Evolutionary conservation across 768 basidiomycete genomes (phyloP).

Genomic region (Amanita rubescens): DNA sequence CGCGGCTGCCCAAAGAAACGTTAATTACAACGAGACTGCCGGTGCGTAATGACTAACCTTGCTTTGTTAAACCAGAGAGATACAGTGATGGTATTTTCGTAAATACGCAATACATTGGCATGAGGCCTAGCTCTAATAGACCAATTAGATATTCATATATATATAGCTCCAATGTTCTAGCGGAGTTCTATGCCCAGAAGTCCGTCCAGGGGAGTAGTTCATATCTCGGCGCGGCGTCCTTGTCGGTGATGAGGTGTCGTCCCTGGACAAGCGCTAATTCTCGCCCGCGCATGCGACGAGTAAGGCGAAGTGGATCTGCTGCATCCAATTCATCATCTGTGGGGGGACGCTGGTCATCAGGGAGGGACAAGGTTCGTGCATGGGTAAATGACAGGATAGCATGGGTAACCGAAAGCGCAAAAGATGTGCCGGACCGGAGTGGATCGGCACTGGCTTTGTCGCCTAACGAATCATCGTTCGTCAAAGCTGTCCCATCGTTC

Average conservation of each 20-base stretch:
- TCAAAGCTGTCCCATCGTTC: neutral
- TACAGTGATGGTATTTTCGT: neutral
- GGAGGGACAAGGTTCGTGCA: conserved; percentile 42
- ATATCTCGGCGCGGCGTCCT: conserved; percentile 8
- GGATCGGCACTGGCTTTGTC: conserved; percentile 17
- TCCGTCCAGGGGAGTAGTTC: neutral
- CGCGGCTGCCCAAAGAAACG: no score
- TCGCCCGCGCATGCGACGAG: conserved; percentile 71
- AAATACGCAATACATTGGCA: no score
- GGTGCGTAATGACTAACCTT: neutral
- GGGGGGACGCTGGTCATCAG: conserved; percentile 47
- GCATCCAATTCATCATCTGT: conserved; percentile 78
- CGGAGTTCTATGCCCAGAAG: conserved; percentile 1
- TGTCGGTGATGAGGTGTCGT: conserved; percentile 55
- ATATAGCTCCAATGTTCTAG: no score
- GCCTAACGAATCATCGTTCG: neutral
- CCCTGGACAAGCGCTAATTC: conserved; percentile 83
- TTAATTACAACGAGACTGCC: neutral
- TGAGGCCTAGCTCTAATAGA: no score
- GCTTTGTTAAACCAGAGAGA: neutral
- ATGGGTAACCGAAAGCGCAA: conserved; percentile 69
- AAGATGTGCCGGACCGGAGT: conserved; percentile 54
- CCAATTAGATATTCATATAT: no score
- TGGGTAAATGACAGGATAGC: conserved; percentile 62
- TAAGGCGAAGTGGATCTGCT: conserved; percentile 54